Evolutionary conservation across 176 grass and related monocot genomes (phyloP).

Genomic region (Lolium perenne): DNA sequence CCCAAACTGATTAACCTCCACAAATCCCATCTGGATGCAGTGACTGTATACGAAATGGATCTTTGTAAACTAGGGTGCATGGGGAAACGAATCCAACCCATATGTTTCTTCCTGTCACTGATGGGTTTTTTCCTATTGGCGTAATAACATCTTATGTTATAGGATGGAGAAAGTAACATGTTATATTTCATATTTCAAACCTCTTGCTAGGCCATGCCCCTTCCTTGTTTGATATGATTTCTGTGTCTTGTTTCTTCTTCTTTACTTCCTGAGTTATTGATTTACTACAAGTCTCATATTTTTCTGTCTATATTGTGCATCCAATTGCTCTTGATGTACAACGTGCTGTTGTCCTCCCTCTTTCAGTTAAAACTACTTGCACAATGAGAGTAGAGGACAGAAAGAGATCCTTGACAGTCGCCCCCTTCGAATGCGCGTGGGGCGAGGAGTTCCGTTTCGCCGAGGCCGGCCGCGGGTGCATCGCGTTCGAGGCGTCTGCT

Average conservation of each 20-base stretch:
- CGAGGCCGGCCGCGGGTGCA: slow-evolving; percentile 81
- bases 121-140: neutral
- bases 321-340: neutral
- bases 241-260: neutral
- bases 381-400: slow-evolving; percentile 62
- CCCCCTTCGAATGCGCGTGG: slow-evolving; percentile 86
- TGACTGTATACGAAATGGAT: neutral
- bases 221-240: neutral
- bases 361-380: slow-evolving; percentile 35
- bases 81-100: neutral
- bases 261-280: neutral
- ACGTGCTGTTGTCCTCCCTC: neutral
- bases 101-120: neutral
- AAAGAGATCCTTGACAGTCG: slow-evolving; percentile 82
- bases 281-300: neutral
- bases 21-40: neutral
- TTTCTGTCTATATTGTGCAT: neutral
- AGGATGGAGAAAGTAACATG: neutral
- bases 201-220: neutral
- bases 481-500: slow-evolving; percentile 86
- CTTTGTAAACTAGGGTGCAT: neutral
- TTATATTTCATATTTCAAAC: neutral
- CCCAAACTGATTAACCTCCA: neutral
- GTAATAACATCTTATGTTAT: too few species aligned
- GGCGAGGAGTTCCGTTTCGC: slow-evolving; percentile 73